These are phyloP conservation scores for Colletotrichum somersetense DNA, from an alignment of 2,329 filamentous ascomycete species.

Conservation along the genomic window DNA sequence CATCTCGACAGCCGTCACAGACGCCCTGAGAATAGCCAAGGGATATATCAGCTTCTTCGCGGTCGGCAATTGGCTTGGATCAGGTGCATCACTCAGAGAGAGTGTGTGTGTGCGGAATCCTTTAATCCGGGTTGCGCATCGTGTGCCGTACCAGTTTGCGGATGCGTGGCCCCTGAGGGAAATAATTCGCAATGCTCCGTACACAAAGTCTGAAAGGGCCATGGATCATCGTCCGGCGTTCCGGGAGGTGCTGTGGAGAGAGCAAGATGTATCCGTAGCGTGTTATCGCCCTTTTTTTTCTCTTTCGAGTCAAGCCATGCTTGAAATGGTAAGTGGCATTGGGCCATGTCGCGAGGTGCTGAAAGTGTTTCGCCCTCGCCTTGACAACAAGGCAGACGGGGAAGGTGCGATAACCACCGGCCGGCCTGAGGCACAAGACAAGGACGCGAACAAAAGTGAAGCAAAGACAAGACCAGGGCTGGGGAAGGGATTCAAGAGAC, in stretches of 20 bases:
- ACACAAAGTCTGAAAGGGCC: constrained; percentile 32
- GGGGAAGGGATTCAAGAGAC: constrained; percentile 1
- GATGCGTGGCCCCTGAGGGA: constrained; percentile 18
- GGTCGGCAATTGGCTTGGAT: neutral
- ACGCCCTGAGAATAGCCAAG: neutral
- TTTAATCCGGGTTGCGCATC: neutral
- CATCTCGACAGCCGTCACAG: neutral
- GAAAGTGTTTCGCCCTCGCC: constrained; percentile 37
- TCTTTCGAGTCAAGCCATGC: constrained; percentile 38
- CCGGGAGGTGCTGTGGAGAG: constrained; percentile 28
- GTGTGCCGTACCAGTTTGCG: neutral
- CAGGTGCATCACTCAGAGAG: constrained; percentile 5
- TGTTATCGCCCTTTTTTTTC: constrained; percentile 33
- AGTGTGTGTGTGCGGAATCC: constrained; percentile 6
- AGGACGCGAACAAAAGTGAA: constrained; percentile 16
- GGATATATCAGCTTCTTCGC: neutral
- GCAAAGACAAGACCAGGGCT: constrained; percentile 13
- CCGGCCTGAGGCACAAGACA: constrained; percentile 23
- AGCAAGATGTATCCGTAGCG: constrained; percentile 10
- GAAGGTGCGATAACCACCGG: neutral
- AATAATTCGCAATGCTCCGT: constrained; percentile 29
- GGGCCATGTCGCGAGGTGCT: constrained; percentile 32
- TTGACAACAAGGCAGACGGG: constrained; percentile 19
- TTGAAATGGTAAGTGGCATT: constrained; percentile 28
- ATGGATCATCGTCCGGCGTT: constrained; percentile 39